Base-by-base conservation (phyloP, 768 basidiomycete genomes). In the Suillus spraguei region DNA sequence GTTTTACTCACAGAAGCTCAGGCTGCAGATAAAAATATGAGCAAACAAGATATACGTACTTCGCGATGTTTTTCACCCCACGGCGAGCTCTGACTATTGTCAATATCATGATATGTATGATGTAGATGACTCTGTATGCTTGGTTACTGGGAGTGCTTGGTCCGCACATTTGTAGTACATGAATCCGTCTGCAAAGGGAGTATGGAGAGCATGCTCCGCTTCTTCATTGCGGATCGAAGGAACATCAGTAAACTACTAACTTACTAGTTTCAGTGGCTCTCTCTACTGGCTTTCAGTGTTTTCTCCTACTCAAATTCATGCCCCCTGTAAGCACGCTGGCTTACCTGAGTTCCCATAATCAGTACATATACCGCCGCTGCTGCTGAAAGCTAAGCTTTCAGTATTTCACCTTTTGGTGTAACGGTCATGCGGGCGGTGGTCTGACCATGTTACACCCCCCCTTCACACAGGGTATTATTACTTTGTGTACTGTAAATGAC, bases 1-100 rank as follows among this genome's bases (percentile, higher is more conserved):
- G 60, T 14, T 36, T 39, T 28, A 35, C 75, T 69, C 73, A 85
- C 64, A 87, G 74, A 36, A 86, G 79, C 66, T 71, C 74, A 38
- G 72, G 64, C 61, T n/a, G n/a, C n/a, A n/a, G n/a, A n/a, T 41
- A 13, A 32, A 33, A 32, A 32, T 52, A 41, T 17, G 59, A 28
- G 22, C 17, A 63, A 41, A 24, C 11, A 11, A 55, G 16, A 39
- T 17, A n/a, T 39, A 8, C 42, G 60, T 55, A 70, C 77, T 70
- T 81, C 4, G 71, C 62, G n/a, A 80, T 71, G 47, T 81, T 80
- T 59, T 74, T 71, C 10, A 79, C 24, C 2, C 75, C 73, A 9
- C 58, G 59, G 0, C 61, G 63, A 17, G 81, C 75, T 20, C 36
- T 59, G 11, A 70, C 58, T 32, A 81, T 39, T 10, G 80, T 77